Conservation (phyloP, 2,329 filamentous ascomycete genomes). For the Pestalotiopsis sp. region DNA sequence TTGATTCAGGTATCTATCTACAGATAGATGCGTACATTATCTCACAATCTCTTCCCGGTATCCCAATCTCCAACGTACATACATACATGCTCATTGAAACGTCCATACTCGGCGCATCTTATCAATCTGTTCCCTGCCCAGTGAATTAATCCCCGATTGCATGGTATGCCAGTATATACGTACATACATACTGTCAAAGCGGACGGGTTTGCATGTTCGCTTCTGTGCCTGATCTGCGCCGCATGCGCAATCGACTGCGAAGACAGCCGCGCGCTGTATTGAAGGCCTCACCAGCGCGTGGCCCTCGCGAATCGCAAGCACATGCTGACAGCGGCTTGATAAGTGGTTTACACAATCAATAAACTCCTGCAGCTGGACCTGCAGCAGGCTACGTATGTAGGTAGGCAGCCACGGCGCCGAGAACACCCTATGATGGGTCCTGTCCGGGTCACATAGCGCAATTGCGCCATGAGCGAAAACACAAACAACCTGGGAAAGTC, state of each 20-base stretch:
- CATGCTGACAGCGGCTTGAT: neutral
- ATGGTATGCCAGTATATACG: neutral
- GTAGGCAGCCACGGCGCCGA: neutral
- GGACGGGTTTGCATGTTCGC: neutral
- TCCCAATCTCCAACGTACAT: no score
- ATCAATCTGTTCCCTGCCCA: neutral
- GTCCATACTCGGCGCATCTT: neutral
- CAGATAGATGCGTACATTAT: no score
- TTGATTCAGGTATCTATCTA: no score
- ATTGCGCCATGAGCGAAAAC: neutral
- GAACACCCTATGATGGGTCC: neutral
- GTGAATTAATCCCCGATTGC: neutral
- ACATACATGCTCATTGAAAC: neutral
- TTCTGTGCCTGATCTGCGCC: conserved; percentile 1
- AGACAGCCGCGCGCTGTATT: neutral
- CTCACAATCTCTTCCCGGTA: neutral
- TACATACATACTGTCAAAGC: neutral
- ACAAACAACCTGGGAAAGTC: neutral
- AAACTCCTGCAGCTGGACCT: neutral
- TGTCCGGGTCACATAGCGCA: neutral
- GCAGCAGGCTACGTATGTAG: neutral
- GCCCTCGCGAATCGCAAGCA: neutral
- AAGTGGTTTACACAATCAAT: neutral
- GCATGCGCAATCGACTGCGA: neutral
- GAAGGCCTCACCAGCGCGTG: neutral